Percentiles rank a stretch among this genome's conserved stretches.
Conservation (phyloP, 2,329 filamentous ascomycete species). For the Pseudopyricularia javanii region DNA sequence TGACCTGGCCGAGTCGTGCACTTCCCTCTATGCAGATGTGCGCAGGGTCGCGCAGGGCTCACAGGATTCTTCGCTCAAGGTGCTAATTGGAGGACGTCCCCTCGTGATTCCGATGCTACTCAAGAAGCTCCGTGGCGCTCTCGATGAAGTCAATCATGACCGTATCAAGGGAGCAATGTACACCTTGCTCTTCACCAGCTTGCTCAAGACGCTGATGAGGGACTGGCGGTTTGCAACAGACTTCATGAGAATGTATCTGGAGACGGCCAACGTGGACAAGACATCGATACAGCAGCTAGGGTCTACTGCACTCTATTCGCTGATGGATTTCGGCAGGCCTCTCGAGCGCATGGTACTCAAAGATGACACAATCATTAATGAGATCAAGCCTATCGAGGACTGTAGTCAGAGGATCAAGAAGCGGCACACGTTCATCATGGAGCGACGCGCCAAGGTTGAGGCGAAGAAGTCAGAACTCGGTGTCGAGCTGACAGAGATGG, state of each 20-base stretch:
- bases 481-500: slow-evolving; percentile 66
- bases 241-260: slow-evolving; percentile 82
- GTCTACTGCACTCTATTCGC: slow-evolving; percentile 65
- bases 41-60: slow-evolving; percentile 87
- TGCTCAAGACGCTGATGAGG: slow-evolving; percentile 75
- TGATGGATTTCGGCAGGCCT: slow-evolving; percentile 85
- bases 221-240: slow-evolving; percentile 93
- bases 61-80: slow-evolving; percentile 85
- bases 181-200: slow-evolving; percentile 75
- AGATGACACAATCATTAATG: slow-evolving; percentile 56
- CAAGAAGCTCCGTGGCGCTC: slow-evolving; percentile 62
- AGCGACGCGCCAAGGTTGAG: slow-evolving; percentile 68
- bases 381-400: slow-evolving; percentile 58
- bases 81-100: slow-evolving; percentile 74
- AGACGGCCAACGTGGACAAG: slow-evolving; percentile 82
- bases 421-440: slow-evolving; percentile 62
- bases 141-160: slow-evolving; percentile 72
- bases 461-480: slow-evolving; percentile 70
- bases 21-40: slow-evolving; percentile 89
- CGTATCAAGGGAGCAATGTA: slow-evolving; percentile 93
- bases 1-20: slow-evolving; percentile 78
- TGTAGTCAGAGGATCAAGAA: slow-evolving; percentile 48
- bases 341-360: slow-evolving; percentile 78
- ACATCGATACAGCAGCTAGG: slow-evolving; percentile 87
- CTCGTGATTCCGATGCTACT: slow-evolving; percentile 85